Percentiles rank a stretch among this genome's conserved stretches.
These are phyloP conservation scores for Ophiosphaerella korrae DNA, from an alignment of 2,329 filamentous ascomycete genomes.

Conservation along the genomic window DNA sequence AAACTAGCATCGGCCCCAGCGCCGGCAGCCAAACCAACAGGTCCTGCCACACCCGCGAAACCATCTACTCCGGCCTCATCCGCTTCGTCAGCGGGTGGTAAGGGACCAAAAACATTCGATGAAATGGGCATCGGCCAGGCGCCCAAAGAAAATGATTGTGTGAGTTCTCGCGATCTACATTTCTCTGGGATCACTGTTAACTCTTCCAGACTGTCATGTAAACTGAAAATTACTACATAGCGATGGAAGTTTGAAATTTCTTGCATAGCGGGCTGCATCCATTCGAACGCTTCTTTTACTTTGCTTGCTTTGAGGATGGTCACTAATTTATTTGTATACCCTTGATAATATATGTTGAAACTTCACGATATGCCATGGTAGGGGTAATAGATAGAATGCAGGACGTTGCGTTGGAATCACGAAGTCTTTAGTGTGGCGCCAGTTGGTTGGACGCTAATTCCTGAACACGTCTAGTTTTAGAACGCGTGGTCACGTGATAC, in stretches of 20 bases:
- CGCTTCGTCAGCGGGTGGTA: constrained; percentile 54
- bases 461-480: no score
- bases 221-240: not conserved
- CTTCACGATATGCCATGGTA: not conserved
- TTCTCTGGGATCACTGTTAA: constrained; percentile 8
- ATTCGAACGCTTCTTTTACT: not conserved
- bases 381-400: constrained; percentile 7
- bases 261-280: constrained; percentile 27
- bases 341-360: constrained; percentile 2
- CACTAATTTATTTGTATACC: constrained; percentile 10
- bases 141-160: constrained; percentile 88
- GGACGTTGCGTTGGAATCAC: not conserved
- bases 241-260: constrained; percentile 4
- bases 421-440: no score
- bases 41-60: constrained; percentile 32
- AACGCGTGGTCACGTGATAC: constrained; percentile 22
- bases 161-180: constrained; percentile 55
- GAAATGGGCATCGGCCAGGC: constrained; percentile 93
- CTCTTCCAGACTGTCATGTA: constrained; percentile 37
- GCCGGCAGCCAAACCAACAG: constrained; percentile 24
- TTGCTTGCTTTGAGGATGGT: not conserved
- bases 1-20: constrained; percentile 15
- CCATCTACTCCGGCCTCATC: constrained; percentile 33
- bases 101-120: constrained; percentile 94
- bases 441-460: no score